These are phyloP conservation scores for Pseudognaphalium luteoalbum DNA, from an alignment of 129 eudicot species.

Conservation along the genomic window DNA sequence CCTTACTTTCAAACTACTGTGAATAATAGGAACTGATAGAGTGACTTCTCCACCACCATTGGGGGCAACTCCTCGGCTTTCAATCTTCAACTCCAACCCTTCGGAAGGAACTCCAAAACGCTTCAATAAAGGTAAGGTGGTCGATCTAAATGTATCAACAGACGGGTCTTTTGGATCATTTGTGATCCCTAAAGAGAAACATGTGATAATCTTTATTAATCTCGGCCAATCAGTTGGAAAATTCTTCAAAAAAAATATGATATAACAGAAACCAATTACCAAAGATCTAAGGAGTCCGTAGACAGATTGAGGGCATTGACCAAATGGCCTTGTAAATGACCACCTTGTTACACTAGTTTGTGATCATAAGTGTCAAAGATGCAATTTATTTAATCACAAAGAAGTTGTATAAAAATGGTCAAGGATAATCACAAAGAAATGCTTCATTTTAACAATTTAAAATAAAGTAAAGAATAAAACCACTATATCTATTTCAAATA, in stretches of 20 bases:
- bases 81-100: slow-evolving; percentile 75
- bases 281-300: not conserved
- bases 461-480: too few species aligned
- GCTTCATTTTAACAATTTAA: too few species aligned
- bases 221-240: not conserved
- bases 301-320: not conserved
- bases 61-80: slow-evolving; percentile 93
- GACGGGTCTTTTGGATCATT: slow-evolving; percentile 93
- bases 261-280: not conserved
- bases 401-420: too few species aligned
- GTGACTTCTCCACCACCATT: slow-evolving; percentile 90
- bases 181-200: slow-evolving; percentile 70
- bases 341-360: not conserved
- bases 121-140: slow-evolving; percentile 71
- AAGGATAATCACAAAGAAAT: too few species aligned
- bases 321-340: not conserved
- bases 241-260: too few species aligned
- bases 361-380: not conserved
- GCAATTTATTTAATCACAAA: too few species aligned
- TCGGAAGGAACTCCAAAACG: slow-evolving; percentile 84
- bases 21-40: slow-evolving; percentile 75
- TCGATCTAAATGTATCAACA: slow-evolving; percentile 80
- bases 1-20: slow-evolving; percentile 61
- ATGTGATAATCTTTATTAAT: not conserved
- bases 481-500: not conserved